phyloP scores from a whole-genome alignment of 2,329 filamentous ascomycete species.

The Knufia fluminis region DNA sequence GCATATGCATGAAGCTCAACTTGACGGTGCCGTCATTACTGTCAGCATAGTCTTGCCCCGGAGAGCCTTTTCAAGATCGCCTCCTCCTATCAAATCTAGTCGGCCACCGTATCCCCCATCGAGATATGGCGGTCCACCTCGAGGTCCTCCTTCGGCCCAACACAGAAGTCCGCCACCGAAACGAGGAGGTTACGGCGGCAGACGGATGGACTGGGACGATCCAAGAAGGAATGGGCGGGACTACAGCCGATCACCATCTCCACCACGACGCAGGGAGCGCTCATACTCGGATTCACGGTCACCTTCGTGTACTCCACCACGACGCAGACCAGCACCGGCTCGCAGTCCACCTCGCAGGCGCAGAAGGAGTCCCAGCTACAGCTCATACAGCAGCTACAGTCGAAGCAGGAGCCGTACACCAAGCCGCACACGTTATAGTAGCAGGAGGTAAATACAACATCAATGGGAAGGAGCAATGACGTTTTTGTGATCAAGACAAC shows the following conservation, averaged over 20 bases:
- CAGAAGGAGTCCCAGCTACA: constrained; percentile 53
- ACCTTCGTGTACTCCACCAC: constrained; percentile 34
- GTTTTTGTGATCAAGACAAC: not conserved
- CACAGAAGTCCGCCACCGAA: constrained; percentile 30
- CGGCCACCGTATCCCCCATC: constrained; percentile 37
- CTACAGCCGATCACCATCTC: constrained; percentile 32
- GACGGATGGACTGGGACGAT: constrained; percentile 18
- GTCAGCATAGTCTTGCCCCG: constrained; percentile 83
- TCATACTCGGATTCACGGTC: constrained; percentile 30
- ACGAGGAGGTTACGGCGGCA: constrained; percentile 30
- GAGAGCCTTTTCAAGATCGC: constrained; percentile 70
- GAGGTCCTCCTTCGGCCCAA: constrained; percentile 22
- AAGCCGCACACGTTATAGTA: constrained; percentile 38
- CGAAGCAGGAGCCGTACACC: constrained; percentile 39
- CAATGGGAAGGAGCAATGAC: not conserved
- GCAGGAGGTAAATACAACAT: constrained; percentile 18
- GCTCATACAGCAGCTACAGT: constrained; percentile 49
- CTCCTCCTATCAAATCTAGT: constrained; percentile 59
- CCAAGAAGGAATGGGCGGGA: constrained; percentile 40
- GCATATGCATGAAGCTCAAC: constrained; percentile 95
- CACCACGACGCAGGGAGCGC: constrained; percentile 30
- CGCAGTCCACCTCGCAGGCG: constrained; percentile 33
- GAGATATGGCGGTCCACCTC: constrained; percentile 26
- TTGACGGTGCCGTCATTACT: constrained; percentile 72
- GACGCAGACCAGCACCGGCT: constrained; percentile 29